Conservation (phyloP, 208 protist genomes). For the Acanthamoeba triangularis region DNA sequence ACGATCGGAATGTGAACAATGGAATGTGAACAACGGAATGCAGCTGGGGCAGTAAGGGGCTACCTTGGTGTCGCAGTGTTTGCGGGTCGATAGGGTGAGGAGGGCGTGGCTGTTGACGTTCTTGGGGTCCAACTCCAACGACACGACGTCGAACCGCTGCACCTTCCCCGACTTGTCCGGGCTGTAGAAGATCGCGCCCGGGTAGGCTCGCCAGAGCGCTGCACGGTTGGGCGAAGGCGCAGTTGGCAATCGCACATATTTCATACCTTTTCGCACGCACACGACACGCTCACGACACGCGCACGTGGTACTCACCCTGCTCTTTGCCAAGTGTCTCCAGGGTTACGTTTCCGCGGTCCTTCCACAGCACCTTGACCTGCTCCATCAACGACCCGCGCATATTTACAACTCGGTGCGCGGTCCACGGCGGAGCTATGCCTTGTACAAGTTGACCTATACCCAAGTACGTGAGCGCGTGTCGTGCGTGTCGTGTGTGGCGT, state of each 20-base stretch:
- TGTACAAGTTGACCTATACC: background rate
- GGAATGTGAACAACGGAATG: too few relatives aligned
- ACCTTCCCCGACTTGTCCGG: slow-evolving; percentile 25
- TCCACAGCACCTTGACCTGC: slow-evolving; percentile 29
- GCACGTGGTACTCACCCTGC: background rate
- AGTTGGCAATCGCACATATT: background rate
- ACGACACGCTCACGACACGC: too few relatives aligned
- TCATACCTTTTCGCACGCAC: too few relatives aligned
- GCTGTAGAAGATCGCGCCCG: slow-evolving; percentile 17
- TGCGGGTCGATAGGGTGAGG: background rate
- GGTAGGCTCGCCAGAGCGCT: slow-evolving; percentile 38
- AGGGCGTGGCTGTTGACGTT: slow-evolving; percentile 31
- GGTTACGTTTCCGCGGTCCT: background rate
- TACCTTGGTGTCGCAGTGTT: slow-evolving; percentile 2
- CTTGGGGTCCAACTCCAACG: slow-evolving; percentile 36
- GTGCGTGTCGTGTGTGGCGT: background rate
- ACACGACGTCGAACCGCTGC: slow-evolving; percentile 16
- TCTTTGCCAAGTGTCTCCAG: slow-evolving; percentile 11
- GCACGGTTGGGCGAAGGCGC: background rate
- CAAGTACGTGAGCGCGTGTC: background rate
- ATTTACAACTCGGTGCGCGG: background rate
- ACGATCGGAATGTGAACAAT: background rate
- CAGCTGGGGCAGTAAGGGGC: too few relatives aligned
- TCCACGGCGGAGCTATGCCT: background rate
- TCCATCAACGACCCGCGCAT: slow-evolving; percentile 47